Percentiles rank a stretch among this genome's conserved stretches.
Evolutionary conservation across 805 yeast species (phyloP).

Genomic region (Isabelozyma heimii): DNA sequence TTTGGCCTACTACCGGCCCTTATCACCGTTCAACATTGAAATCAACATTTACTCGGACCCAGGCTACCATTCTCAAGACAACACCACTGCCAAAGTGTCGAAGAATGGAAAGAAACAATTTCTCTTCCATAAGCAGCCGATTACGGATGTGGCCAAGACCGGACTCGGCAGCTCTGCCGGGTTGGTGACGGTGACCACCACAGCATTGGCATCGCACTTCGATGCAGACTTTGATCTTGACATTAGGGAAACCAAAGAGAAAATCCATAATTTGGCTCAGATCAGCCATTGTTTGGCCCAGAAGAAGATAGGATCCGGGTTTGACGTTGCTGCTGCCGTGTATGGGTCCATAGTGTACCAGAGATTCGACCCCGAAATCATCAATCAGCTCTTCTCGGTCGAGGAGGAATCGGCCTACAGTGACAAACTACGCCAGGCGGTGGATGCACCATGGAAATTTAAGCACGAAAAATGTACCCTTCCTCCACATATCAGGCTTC

Average conservation of each 20-base stretch:
- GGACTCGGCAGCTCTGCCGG: constrained; percentile 98
- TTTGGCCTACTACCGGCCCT: constrained; percentile 48
- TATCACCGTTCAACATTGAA: constrained; percentile 25
- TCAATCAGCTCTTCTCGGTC: constrained; percentile 20
- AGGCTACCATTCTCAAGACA: constrained; percentile 79
- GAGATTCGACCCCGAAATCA: constrained; percentile 63
- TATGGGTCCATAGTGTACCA: constrained; percentile 84
- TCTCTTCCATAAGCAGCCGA: constrained; percentile 55
- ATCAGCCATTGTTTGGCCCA: constrained; percentile 92
- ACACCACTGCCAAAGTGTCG: constrained; percentile 34
- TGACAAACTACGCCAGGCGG: constrained; percentile 27
- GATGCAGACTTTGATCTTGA: constrained; percentile 8
- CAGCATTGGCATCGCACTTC: constrained; percentile 60
- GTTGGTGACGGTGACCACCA: constrained; percentile 72
- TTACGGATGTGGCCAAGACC: constrained; percentile 81
- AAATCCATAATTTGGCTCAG: constrained; percentile 84
- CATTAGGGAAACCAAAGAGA: constrained; percentile 25
- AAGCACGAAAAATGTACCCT: constrained; percentile 52
- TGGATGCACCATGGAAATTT: constrained; percentile 61
- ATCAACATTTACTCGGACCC: constrained; percentile 80
- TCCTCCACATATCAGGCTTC: constrained; percentile 64
- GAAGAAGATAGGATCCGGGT: constrained; percentile 93
- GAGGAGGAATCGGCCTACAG: constrained; percentile 6
- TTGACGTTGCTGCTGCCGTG: constrained; percentile 94
- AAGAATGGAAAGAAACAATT: constrained; percentile 44